Base-by-base conservation (phyloP, 208 protist genomes). In the Wallacemonas sp. region DNA sequence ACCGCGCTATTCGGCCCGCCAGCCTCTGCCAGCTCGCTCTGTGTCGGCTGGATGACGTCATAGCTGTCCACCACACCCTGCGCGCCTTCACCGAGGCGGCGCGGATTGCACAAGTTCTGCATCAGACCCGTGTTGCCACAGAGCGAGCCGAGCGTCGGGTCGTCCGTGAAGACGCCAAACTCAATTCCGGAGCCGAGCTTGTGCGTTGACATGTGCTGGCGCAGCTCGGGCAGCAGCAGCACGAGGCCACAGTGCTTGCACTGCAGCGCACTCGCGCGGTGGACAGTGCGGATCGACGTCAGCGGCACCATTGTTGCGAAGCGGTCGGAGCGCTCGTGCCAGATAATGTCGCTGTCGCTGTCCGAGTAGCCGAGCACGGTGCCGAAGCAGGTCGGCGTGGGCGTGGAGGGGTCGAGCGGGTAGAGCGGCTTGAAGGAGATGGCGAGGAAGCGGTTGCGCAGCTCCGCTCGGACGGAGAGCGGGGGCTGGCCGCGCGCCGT, bases 311-410 rank as follows among this genome's bases (percentile, higher is more conserved):
- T 49, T 32, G 74, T 89, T 20, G 87, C 82, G 66, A 86, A 93
- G 25, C 70, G 68, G 61, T 89, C 79, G 41, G 80, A 72, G 18
- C 84, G 79, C 44, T 89, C 75, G 32, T 93, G 84, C 84, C 87
- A 93, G 26, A 91, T 81, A n/a, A 93, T 76, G 48, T 79, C 72
- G 1, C 71, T 82, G 65, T 87, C 69, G 67, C 88, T 78, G 68
- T 90, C 81, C 22, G 81, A 82, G 79, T 90, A 93, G 23, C 83
- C 87, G 1, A 93, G 74, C 11, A 93, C 75, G 18, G 84, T 90
- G 63, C 87, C 87, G 65, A 74, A 90, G 22, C 64, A 79, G 2
- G 74, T 77, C 33, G 41, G 48, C 14, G 52, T 66, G 7, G 55
- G 38, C 4, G 65, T 36, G 14, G 32, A 61, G 18, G 39, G 23